phyloP scores from a whole-genome alignment of 2,329 filamentous ascomycete genomes.

The Xylaria sp. region DNA sequence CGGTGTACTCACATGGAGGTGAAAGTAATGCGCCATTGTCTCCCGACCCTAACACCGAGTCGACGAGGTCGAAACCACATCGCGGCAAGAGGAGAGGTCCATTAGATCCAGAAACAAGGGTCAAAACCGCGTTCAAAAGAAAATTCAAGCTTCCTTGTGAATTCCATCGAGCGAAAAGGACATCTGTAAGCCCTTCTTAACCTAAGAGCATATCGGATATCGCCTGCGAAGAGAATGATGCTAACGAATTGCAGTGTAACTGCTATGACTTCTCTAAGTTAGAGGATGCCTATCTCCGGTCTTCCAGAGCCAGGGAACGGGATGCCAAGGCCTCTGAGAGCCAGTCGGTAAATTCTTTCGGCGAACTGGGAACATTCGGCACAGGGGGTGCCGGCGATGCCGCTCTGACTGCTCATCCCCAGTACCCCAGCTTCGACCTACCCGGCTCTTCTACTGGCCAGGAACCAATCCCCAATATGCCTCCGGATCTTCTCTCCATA shows the following conservation, averaged over 20 bases:
- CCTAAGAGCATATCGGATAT: background rate
- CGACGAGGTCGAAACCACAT: conserved; percentile 36
- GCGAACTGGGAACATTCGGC: conserved; percentile 43
- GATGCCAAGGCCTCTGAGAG: conserved; percentile 13
- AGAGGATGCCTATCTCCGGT: conserved; percentile 44
- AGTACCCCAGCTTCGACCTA: conserved; percentile 35
- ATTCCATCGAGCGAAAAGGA: conserved; percentile 45
- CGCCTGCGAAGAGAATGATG: background rate
- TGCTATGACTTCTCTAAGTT: conserved; percentile 48
- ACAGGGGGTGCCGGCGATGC: conserved; percentile 43
- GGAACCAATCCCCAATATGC: conserved; percentile 30
- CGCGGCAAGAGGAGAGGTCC: conserved; percentile 48
- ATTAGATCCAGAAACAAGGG: conserved; percentile 43
- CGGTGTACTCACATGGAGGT: conserved; percentile 41
- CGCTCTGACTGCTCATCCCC: conserved; percentile 29
- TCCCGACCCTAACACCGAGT: conserved; percentile 32
- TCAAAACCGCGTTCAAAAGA: conserved; percentile 48
- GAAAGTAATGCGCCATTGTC: conserved; percentile 34
- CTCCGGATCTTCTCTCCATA: conserved; percentile 35
- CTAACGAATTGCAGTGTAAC: conserved; percentile 47
- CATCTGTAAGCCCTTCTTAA: conserved; percentile 41
- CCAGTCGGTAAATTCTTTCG: conserved; percentile 30
- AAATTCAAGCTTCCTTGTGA: conserved; percentile 47
- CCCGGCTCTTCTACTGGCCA: conserved; percentile 35
- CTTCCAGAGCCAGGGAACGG: conserved; percentile 16